phyloP scores from a whole-genome alignment of 1,284 basidiomycete genomes.

The Cronartium quercuum region DNA sequence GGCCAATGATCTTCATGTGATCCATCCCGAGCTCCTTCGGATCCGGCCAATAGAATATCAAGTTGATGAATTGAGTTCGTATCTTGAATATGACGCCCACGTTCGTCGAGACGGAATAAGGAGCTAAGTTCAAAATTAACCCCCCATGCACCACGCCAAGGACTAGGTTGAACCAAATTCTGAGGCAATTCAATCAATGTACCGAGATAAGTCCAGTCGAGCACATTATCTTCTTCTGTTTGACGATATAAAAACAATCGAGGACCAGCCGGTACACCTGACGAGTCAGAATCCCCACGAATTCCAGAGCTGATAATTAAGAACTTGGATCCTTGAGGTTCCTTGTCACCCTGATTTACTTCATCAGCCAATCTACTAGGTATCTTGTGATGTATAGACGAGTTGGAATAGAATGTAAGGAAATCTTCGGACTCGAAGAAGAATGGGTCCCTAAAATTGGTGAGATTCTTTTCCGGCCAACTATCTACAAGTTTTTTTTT shows the following conservation, averaged over 20 bases:
- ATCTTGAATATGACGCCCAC: constrained; percentile 36
- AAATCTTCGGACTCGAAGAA: constrained; percentile 42
- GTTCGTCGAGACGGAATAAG: constrained; percentile 41
- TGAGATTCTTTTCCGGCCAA: constrained; percentile 34
- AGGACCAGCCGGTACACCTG: constrained; percentile 35
- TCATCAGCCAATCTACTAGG: constrained; percentile 26
- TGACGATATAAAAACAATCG: constrained; percentile 44
- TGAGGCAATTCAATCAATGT: constrained; percentile 30
- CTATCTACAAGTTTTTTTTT: constrained; percentile 9
- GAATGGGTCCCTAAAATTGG: constrained; percentile 45
- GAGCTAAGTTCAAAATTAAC: constrained; percentile 42
- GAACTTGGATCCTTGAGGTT: constrained; percentile 39
- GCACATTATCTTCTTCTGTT: constrained; percentile 38
- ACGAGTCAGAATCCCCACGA: constrained; percentile 27
- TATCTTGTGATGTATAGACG: constrained; percentile 14
- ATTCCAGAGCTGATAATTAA: constrained; percentile 43
- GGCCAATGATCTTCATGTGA: constrained; percentile 40
- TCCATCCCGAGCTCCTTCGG: constrained; percentile 41
- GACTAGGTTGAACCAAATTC: constrained; percentile 31
- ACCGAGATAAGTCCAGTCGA: constrained; percentile 43
- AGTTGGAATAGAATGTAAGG: constrained; percentile 29
- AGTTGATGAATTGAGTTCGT: constrained; percentile 22
- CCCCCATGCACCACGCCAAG: constrained; percentile 42
- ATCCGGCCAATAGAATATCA: constrained; percentile 42
- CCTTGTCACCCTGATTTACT: neutral